Conservation (phyloP, 2,329 filamentous ascomycete species). For the Cercospora citrullina region DNA sequence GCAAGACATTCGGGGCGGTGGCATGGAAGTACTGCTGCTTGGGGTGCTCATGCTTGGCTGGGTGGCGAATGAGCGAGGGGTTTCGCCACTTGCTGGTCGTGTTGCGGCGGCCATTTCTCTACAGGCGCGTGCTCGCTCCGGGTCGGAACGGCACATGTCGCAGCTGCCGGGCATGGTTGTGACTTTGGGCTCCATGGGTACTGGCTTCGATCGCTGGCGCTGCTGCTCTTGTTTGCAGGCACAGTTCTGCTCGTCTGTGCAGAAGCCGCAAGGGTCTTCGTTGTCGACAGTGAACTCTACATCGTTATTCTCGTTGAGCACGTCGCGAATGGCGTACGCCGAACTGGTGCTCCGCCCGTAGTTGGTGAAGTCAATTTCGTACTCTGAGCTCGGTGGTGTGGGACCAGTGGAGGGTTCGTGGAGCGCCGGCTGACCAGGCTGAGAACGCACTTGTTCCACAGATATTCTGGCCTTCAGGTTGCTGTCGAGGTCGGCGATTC, state of each 20-base stretch:
- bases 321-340: constrained; percentile 14
- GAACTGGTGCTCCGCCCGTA: constrained; percentile 14
- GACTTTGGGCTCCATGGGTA: constrained; percentile 15
- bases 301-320: constrained; percentile 24
- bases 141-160: constrained; percentile 33
- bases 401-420: background rate
- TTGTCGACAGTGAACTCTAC: constrained; percentile 26
- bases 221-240: constrained; percentile 28
- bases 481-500: constrained; percentile 2
- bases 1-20: constrained; percentile 26
- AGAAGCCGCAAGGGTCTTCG: constrained; percentile 36
- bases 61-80: constrained; percentile 10
- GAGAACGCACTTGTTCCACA: constrained; percentile 4
- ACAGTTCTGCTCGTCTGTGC: constrained; percentile 33
- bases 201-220: constrained; percentile 8
- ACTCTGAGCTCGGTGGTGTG: constrained; percentile 26
- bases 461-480: background rate
- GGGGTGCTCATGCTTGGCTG: background rate
- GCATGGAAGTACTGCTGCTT: constrained; percentile 16
- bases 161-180: constrained; percentile 33
- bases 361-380: constrained; percentile 33
- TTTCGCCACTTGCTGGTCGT: constrained; percentile 10
- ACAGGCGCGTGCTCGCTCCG: constrained; percentile 32
- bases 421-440: background rate
- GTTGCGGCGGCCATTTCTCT: constrained; percentile 26